These are phyloP conservation scores for Buxus sempervirens DNA, from an alignment of 164 flowering plant genomes.

Conservation along the genomic window DNA sequence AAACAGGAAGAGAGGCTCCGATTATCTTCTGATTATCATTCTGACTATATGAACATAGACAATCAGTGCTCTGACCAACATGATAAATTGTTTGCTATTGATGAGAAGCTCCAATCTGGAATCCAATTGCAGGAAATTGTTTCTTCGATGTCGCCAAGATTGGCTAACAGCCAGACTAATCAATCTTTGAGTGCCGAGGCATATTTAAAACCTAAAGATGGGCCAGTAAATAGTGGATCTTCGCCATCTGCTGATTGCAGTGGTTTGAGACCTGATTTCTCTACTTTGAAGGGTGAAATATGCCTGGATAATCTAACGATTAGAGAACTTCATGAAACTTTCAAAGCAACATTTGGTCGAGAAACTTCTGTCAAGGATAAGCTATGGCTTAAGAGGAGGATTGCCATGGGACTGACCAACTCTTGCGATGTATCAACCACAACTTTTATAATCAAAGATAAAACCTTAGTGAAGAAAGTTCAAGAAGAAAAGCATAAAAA, in stretches of 20 bases:
- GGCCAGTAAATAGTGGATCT: slow-evolving; percentile 24
- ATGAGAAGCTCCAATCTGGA: slow-evolving; percentile 28
- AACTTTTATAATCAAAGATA: slow-evolving; percentile 50
- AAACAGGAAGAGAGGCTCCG: slow-evolving; percentile 40
- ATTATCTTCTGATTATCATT: slow-evolving; percentile 31
- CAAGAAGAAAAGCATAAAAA: slow-evolving; percentile 27
- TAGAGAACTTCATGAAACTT: slow-evolving; percentile 86
- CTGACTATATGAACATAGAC: slow-evolving; percentile 29
- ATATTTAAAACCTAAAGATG: slow-evolving; percentile 29
- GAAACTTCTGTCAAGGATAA: slow-evolving; percentile 91
- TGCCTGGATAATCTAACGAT: slow-evolving; percentile 73
- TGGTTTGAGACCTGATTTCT: slow-evolving; percentile 55
- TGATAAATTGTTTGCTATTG: slow-evolving; percentile 26
- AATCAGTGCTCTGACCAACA: slow-evolving; percentile 27
- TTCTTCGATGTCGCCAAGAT: slow-evolving; percentile 19
- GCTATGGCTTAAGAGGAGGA: slow-evolving; percentile 92
- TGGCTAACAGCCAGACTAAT: slow-evolving; percentile 16
- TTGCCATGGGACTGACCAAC: slow-evolving; percentile 83
- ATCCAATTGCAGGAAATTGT: slow-evolving; percentile 42
- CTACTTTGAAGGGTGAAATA: slow-evolving; percentile 57
- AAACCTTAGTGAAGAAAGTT: slow-evolving; percentile 38
- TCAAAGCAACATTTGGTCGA: slow-evolving; percentile 88
- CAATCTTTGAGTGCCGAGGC: slow-evolving; percentile 28
- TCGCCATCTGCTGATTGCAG: slow-evolving; percentile 29
- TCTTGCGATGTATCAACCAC: slow-evolving; percentile 78